Conservation (phyloP, 768 basidiomycete species). For the Auriscalpium orientale region DNA sequence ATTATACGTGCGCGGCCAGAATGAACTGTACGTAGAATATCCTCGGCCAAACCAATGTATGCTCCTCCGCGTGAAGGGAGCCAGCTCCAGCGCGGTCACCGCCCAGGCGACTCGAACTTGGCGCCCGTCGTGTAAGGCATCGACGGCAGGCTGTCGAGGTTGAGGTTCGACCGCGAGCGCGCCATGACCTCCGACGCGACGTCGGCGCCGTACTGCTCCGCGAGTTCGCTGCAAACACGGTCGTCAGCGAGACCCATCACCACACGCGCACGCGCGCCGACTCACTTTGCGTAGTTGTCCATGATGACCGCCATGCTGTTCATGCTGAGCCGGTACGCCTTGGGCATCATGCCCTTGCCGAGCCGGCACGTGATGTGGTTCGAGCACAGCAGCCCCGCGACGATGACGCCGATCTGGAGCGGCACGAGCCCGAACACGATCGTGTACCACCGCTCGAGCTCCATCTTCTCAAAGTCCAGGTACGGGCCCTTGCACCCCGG, state of each 20-base stretch:
- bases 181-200: constrained; percentile 52
- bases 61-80: too few relatives aligned
- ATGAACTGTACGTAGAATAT: too few relatives aligned
- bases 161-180: constrained; percentile 48
- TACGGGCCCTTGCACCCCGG: constrained; percentile 70
- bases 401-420: constrained; percentile 54
- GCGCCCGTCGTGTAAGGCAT: constrained; percentile 19
- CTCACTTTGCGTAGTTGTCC: constrained; percentile 76
- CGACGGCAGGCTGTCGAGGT: constrained; percentile 27
- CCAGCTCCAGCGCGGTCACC: background rate
- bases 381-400: constrained; percentile 60
- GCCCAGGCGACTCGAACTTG: background rate
- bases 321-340: constrained; percentile 69
- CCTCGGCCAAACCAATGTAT: too few relatives aligned
- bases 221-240: constrained; percentile 48
- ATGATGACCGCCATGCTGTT: constrained; percentile 75
- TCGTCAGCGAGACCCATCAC: background rate
- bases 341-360: constrained; percentile 84
- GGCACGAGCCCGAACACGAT: constrained; percentile 61
- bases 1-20: too few relatives aligned
- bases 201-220: constrained; percentile 62
- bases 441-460: constrained; percentile 60
- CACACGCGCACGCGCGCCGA: constrained; percentile 8
- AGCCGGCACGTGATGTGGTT: constrained; percentile 85
- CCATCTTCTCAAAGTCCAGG: constrained; percentile 45